Evolutionary conservation across 2,329 filamentous ascomycete species (phyloP).

Genomic region (Talaromyces sp.): DNA sequence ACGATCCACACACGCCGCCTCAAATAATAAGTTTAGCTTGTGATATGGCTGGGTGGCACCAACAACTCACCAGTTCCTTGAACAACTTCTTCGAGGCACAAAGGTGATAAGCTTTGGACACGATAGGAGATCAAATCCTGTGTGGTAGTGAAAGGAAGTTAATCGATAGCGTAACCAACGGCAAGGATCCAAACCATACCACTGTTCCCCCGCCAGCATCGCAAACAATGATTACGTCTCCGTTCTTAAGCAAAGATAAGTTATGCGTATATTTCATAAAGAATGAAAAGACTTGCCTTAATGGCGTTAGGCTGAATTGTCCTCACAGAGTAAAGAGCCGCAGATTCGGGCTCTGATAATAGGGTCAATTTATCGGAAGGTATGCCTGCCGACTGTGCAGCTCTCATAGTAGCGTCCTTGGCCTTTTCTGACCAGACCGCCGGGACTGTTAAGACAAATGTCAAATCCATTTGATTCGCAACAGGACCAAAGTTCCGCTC

Average conservation of each 20-base stretch:
- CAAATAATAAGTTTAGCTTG: background rate
- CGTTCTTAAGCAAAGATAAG: constrained; percentile 12
- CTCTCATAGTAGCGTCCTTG: constrained; percentile 21
- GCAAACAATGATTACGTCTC: constrained; percentile 29
- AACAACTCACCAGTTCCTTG: constrained; percentile 19
- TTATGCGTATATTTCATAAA: background rate
- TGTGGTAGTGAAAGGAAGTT: background rate
- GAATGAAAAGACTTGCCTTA: constrained; percentile 11
- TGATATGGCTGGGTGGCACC: background rate
- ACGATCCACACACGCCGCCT: constrained; percentile 27
- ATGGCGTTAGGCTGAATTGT: constrained; percentile 21
- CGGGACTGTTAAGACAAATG: constrained; percentile 24
- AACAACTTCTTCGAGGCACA: constrained; percentile 21
- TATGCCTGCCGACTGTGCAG: constrained; percentile 15
- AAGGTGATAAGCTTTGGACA: constrained; percentile 17
- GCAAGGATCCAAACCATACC: constrained; percentile 11
- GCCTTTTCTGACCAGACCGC: constrained; percentile 31
- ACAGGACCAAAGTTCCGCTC: constrained; percentile 9
- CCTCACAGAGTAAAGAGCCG: constrained; percentile 26
- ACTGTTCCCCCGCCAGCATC: constrained; percentile 36
- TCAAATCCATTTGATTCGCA: constrained; percentile 13
- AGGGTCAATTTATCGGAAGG: constrained; percentile 6
- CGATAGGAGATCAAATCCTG: constrained; percentile 29
- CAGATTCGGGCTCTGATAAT: constrained; percentile 25
- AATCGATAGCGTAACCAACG: background rate